phyloP scores from a whole-genome alignment of 2,329 filamentous ascomycete species.

The Xylaria sp. region DNA sequence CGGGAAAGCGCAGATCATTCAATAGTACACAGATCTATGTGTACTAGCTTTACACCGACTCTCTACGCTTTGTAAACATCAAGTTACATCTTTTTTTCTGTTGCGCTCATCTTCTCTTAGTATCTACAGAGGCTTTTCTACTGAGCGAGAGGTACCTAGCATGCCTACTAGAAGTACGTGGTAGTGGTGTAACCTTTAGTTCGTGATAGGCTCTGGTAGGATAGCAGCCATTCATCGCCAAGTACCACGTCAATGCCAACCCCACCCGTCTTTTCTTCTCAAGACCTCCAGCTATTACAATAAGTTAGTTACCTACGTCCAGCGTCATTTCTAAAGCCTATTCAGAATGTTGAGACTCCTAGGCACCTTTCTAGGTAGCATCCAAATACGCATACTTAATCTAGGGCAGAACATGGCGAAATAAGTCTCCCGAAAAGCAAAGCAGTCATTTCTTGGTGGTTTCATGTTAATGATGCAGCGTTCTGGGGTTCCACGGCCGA shows the following conservation, averaged over 20 bases:
- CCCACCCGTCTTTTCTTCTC: not conserved
- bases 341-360: not conserved
- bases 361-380: too few species aligned
- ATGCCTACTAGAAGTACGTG: too few species aligned
- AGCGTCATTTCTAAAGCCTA: constrained; percentile 1
- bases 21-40: not conserved
- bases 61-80: not conserved
- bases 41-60: not conserved
- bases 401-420: not conserved
- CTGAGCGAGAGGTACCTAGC: too few species aligned
- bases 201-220: too few species aligned
- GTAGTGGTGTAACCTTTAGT: too few species aligned
- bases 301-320: not conserved
- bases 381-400: too few species aligned
- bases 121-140: too few species aligned
- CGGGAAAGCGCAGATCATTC: not conserved
- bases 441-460: not conserved
- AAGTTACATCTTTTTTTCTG: too few species aligned
- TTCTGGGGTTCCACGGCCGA: not conserved
- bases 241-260: constrained; percentile 10
- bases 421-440: not conserved
- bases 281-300: not conserved
- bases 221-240: too few species aligned
- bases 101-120: too few species aligned
- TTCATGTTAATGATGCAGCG: not conserved